A percentile compares a stretch with the other conserved stretches of the same genome.
These are phyloP conservation scores for Blastobotrys petasosporus DNA, from an alignment of 1,139 yeast species.

Conservation along the genomic window DNA sequence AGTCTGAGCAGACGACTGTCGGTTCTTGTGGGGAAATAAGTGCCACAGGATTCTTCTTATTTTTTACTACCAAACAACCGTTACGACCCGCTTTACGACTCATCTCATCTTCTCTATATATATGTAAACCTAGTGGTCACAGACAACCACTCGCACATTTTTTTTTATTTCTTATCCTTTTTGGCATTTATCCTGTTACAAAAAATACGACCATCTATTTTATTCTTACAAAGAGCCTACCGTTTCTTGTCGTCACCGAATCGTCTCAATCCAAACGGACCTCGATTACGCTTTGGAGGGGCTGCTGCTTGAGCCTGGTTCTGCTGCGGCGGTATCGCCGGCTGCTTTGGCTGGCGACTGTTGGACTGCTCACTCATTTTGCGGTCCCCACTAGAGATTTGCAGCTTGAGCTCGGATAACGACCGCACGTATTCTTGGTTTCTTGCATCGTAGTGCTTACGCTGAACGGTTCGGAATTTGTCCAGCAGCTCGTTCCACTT, in stretches of 20 bases:
- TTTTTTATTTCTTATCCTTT: not conserved
- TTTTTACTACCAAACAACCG: not conserved
- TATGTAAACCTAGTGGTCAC: not conserved
- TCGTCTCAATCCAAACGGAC: conserved; percentile 15
- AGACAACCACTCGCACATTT: not conserved
- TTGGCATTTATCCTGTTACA: not conserved
- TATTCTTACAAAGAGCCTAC: not conserved
- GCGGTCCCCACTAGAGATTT: not conserved
- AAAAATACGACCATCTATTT: not conserved
- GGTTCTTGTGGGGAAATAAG: not conserved
- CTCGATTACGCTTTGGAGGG: conserved; percentile 6
- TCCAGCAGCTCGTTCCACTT: conserved; percentile 55
- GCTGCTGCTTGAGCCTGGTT: not conserved
- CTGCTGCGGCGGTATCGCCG: not conserved
- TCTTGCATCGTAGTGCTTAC: conserved; percentile 43
- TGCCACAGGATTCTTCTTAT: not conserved
- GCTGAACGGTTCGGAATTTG: conserved; percentile 56
- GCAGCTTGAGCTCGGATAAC: conserved; percentile 13
- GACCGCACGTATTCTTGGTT: conserved; percentile 15
- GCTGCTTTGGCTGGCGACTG: no score
- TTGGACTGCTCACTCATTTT: no score
- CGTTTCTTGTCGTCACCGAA: conserved; percentile 12
- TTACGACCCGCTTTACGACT: conserved; percentile 1
- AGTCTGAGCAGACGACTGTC: conserved; percentile 7
- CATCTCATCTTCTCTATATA: conserved; percentile 3